Conservation (phyloP, 2,329 filamentous ascomycete species). For the Ophiognomonia clavigignenti-juglandacearum region DNA sequence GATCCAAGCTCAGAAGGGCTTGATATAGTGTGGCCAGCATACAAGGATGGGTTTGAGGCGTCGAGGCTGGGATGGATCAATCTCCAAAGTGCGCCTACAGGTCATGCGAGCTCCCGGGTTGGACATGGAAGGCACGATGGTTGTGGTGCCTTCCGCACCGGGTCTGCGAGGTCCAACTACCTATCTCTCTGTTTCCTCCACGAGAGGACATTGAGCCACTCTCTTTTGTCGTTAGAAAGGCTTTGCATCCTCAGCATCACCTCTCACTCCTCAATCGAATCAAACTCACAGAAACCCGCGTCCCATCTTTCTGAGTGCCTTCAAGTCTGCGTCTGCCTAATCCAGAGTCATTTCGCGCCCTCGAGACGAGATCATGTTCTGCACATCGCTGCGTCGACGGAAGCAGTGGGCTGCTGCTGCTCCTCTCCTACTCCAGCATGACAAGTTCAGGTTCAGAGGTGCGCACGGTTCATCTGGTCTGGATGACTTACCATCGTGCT, state of each 20-base stretch:
- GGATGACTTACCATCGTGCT: neutral
- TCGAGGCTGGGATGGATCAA: too few species aligned
- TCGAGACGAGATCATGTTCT: conserved; percentile 27
- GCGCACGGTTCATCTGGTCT: neutral
- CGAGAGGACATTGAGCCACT: neutral
- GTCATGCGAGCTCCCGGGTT: too few species aligned
- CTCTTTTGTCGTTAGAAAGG: neutral
- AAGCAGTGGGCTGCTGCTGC: conserved; percentile 30
- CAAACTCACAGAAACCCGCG: neutral
- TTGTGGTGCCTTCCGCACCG: neutral
- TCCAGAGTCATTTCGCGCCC: too few species aligned
- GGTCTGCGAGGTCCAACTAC: too few species aligned
- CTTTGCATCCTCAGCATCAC: neutral
- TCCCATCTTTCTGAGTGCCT: neutral
- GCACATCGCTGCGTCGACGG: conserved; percentile 32
- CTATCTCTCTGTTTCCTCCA: neutral
- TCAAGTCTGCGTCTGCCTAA: neutral
- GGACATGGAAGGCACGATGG: neutral
- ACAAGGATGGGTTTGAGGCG: neutral
- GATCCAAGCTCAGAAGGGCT: neutral
- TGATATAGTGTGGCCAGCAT: neutral
- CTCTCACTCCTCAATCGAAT: conserved; percentile 6
- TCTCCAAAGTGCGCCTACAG: too few species aligned
- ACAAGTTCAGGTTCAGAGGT: conserved; percentile 22
- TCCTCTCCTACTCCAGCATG: conserved; percentile 22